Percentiles rank a stretch among this genome's conserved stretches.
Conservation (phyloP, 176 grass and related monocot species). For the Rhynchospora pubera region DNA sequence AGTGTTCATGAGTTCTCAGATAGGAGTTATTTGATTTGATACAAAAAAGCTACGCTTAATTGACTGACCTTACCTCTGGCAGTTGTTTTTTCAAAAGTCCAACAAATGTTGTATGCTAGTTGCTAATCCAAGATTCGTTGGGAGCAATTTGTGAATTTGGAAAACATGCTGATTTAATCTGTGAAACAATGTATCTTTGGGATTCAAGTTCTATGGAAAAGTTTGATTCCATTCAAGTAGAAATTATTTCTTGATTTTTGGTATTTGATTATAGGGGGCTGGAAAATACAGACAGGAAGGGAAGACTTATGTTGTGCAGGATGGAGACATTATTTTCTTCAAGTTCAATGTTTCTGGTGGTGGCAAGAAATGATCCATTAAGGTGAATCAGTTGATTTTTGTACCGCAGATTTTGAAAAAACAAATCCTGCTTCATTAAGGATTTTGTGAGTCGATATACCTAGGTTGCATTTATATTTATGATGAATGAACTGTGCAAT, state of each 20-base stretch:
- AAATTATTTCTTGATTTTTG: slow-evolving; percentile 4
- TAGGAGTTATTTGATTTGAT: neutral
- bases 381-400: neutral
- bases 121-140: neutral
- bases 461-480: slow-evolving; percentile 1
- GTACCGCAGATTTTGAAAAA: neutral
- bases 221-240: neutral
- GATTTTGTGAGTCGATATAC: neutral
- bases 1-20: too few species aligned
- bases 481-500: neutral
- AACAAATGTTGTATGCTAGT: neutral
- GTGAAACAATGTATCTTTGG: neutral
- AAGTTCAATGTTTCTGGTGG: slow-evolving; percentile 97
- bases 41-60: neutral
- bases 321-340: slow-evolving; percentile 94
- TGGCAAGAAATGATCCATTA: slow-evolving; percentile 70
- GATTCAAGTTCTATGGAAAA: neutral
- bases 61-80: neutral
- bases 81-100: neutral
- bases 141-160: neutral
- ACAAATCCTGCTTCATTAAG: neutral
- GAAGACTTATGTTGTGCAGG: slow-evolving; percentile 96
- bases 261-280: slow-evolving; percentile 47
- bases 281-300: slow-evolving; percentile 96
- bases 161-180: neutral